Percentiles rank a stretch among this genome's conserved stretches.
Evolutionary conservation across 2,329 filamentous ascomycete genomes (phyloP).

Genomic region (Cercospora sesami): DNA sequence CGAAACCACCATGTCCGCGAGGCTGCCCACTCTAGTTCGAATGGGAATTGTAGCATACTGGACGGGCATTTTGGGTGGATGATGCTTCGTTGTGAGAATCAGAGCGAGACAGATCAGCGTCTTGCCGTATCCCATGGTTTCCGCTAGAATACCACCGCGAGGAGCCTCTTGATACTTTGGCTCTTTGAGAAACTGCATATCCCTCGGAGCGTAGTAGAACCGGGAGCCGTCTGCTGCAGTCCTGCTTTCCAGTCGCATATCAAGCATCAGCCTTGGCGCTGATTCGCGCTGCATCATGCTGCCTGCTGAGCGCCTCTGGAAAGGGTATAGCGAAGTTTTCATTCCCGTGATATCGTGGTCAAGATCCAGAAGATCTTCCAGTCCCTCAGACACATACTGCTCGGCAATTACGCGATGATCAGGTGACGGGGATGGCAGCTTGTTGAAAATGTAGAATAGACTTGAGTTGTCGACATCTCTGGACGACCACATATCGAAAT

Average conservation of each 20-base stretch:
- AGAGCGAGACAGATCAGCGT: conserved; percentile 76
- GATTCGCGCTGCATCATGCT: conserved; percentile 81
- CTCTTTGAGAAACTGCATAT: conserved; percentile 62
- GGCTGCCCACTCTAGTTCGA: conserved; percentile 56
- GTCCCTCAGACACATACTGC: conserved; percentile 53
- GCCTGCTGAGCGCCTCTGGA: conserved; percentile 77
- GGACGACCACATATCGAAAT: conserved; percentile 45
- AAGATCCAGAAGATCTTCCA: conserved; percentile 56
- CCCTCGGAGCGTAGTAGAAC: conserved; percentile 71
- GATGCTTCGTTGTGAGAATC: conserved; percentile 71
- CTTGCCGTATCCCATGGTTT: conserved; percentile 81
- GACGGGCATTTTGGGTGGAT: conserved; percentile 66
- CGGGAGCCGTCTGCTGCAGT: conserved; percentile 59
- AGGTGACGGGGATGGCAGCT: conserved; percentile 67
- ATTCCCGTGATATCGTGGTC: conserved; percentile 57
- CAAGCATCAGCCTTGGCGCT: conserved; percentile 63
- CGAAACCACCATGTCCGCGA: conserved; percentile 75
- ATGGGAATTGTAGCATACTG: conserved; percentile 52
- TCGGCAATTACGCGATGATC: conserved; percentile 52
- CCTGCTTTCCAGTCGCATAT: conserved; percentile 68
- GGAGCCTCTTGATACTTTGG: conserved; percentile 72
- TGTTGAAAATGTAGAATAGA: conserved; percentile 72
- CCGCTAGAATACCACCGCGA: conserved; percentile 74
- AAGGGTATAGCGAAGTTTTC: conserved; percentile 67
- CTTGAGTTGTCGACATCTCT: conserved; percentile 49